Percentiles rank a stretch among this genome's conserved stretches.
Evolutionary conservation across 2,329 filamentous ascomycete species (phyloP).

Genomic region (Neonectria coccinea): DNA sequence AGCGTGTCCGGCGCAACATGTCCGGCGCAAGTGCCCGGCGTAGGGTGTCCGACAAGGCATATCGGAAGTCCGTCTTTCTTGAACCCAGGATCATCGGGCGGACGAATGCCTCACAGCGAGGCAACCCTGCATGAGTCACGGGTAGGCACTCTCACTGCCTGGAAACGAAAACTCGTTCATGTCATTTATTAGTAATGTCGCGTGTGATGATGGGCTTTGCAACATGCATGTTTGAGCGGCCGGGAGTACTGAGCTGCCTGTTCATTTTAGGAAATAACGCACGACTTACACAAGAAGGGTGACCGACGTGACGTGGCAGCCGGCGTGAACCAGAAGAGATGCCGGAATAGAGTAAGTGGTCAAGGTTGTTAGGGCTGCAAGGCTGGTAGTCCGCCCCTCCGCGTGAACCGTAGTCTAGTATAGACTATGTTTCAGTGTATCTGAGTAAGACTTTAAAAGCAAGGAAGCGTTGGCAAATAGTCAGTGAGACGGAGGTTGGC

Average conservation of each 20-base stretch:
- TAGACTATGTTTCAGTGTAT: background rate
- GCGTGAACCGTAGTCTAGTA: background rate
- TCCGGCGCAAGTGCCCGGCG: too few relatives aligned
- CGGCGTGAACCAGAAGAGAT: slow-evolving; percentile 2
- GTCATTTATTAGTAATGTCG: background rate
- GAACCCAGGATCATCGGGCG: background rate
- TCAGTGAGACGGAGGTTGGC: too few relatives aligned
- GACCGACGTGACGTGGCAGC: slow-evolving; percentile 6
- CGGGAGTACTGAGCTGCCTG: background rate
- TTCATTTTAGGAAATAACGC: background rate
- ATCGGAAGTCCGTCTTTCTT: background rate
- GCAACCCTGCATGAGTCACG: background rate
- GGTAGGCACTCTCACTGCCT: background rate
- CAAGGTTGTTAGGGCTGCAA: too few relatives aligned
- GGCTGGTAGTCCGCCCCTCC: background rate
- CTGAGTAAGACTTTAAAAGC: background rate
- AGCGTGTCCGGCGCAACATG: background rate
- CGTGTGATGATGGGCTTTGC: background rate
- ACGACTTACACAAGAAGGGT: background rate
- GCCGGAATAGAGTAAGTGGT: background rate
- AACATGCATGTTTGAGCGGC: too few relatives aligned
- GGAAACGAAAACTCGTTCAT: background rate
- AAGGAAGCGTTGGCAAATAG: background rate
- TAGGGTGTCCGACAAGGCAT: background rate
- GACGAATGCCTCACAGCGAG: background rate